Evolutionary conservation across 2,329 filamentous ascomycete species (phyloP), one percentile per base, ranked within the genome.

Genomic region (Emergomyces pasteurianus): DNA sequence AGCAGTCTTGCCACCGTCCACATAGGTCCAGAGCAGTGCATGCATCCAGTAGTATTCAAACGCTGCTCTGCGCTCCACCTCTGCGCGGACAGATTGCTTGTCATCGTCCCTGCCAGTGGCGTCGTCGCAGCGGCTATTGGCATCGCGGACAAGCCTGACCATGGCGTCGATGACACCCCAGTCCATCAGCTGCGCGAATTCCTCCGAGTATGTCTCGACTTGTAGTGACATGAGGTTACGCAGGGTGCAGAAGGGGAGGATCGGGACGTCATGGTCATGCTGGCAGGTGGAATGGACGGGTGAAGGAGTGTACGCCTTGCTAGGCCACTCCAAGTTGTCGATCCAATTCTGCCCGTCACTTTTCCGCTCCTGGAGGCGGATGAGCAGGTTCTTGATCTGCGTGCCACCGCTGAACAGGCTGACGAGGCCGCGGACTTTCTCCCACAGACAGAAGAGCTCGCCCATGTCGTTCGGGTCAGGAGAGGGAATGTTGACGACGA

Each of bases 281-380:
- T 31, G 12, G 26, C 49, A 52, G 26, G 26, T 52, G 26, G 49
- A 52, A 26, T 16, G 6, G 26, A 16, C 26, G 14, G 26, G 49
- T 14, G 49, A 18, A 34, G 49, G 26, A 31, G 49, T 31, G 49
- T 52, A 52, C 6, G 49, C 26, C 28, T 16, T n/a, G 49, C 49
- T 52, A 3, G 49, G 49, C 49, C 18, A 28, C 4, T 34, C 26
- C 26, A 31, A 16, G 4, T 18, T 6, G n/a, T 52, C 49, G 7
- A 38, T 21, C 57, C 43, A 58, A 16, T 58, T 46, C 26, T 16
- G 38, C 9, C 28, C 23, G 42, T 50, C 40, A 6, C 36, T 43
- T n/a, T 47, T 47, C 36, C 43, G 43, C 43, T 47, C 43, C 43
- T 57, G 50, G 28, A 58, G 58, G 28, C 58, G 28, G 50, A 62